These are phyloP conservation scores for Podila horticola DNA, from an alignment of 192 early-diverging fungal genomes.

Conservation along the genomic window DNA sequence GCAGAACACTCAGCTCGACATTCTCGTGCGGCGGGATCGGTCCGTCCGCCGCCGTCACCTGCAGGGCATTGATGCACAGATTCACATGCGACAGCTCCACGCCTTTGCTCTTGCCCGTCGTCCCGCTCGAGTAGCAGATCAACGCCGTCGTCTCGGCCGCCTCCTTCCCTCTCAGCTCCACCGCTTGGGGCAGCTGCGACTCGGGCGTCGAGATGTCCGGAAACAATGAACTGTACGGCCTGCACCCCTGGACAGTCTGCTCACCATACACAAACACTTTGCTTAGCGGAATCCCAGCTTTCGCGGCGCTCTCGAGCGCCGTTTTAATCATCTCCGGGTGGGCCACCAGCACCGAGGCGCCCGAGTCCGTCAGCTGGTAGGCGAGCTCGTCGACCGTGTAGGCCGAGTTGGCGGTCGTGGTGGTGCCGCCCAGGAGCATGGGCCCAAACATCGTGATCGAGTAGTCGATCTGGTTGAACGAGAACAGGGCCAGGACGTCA, in stretches of 20 bases:
- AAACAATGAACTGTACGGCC: constrained; percentile 42
- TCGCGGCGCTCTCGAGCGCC: constrained; percentile 51
- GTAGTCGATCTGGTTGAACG: constrained; percentile 75
- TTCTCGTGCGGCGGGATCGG: constrained; percentile 20
- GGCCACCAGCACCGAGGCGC: constrained; percentile 74
- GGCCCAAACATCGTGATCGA: constrained; percentile 35
- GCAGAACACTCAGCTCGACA: constrained; percentile 66
- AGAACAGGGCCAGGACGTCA: constrained; percentile 76
- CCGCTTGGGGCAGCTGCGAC: constrained; percentile 7
- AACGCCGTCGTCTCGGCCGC: constrained; percentile 55
- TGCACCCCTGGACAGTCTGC: constrained; percentile 32
- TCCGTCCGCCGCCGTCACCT: constrained; percentile 61
- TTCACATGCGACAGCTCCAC: constrained; percentile 84
- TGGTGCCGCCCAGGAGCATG: constrained; percentile 65
- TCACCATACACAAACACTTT: constrained; percentile 61
- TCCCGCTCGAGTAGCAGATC: constrained; percentile 76
- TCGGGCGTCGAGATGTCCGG: constrained; percentile 19
- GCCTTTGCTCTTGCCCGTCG: constrained; percentile 81
- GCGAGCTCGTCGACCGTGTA: constrained; percentile 82
- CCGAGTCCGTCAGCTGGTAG: constrained; percentile 75
- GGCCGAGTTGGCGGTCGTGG: constrained; percentile 84
- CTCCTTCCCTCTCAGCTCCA: constrained; percentile 25
- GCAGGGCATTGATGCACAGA: constrained; percentile 78
- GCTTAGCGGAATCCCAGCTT: constrained; percentile 36
- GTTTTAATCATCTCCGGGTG: constrained; percentile 30